Percentiles rank a stretch among this genome's conserved stretches.
phyloP scores from a whole-genome alignment of 352 stramenopile genomes.

The Achlya hypogyna region DNA sequence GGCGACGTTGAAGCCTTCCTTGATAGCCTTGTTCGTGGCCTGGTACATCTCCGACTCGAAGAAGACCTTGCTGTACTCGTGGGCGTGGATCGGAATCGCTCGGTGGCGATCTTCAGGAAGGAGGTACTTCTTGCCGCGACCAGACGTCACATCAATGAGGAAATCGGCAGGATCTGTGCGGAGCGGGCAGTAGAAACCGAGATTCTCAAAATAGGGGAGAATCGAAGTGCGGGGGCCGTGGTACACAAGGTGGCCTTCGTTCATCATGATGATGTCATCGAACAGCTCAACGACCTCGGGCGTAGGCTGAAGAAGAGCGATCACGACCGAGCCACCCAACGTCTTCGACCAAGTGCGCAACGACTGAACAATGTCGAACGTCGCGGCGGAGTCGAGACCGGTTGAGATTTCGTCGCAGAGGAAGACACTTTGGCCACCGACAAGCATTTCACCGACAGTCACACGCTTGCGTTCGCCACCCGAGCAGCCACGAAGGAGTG shows the following conservation, averaged over 20 bases:
- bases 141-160: slow-evolving; percentile 53
- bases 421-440: slow-evolving; percentile 57
- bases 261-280: slow-evolving; percentile 92
- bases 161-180: slow-evolving; percentile 46
- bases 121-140: slow-evolving; percentile 27
- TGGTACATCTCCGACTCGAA: slow-evolving; percentile 46
- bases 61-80: slow-evolving; percentile 57
- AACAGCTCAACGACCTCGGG: slow-evolving; percentile 93
- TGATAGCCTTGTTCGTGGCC: slow-evolving; percentile 39
- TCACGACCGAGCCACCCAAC: slow-evolving; percentile 28
- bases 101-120: slow-evolving; percentile 87
- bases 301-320: slow-evolving; percentile 50
- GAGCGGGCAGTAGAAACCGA: slow-evolving; percentile 59
- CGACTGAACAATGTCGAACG: slow-evolving; percentile 84
- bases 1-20: slow-evolving; percentile 23
- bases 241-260: slow-evolving; percentile 90
- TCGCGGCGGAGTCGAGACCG: slow-evolving; percentile 87
- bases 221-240: slow-evolving; percentile 67
- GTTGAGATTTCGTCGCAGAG: slow-evolving; percentile 90
- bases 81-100: slow-evolving; percentile 73
- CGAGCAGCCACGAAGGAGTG: slow-evolving; percentile 77
- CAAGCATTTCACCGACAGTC: slow-evolving; percentile 88
- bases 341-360: slow-evolving; percentile 39
- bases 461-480: slow-evolving; percentile 87
- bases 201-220: slow-evolving; percentile 73